Evolutionary conservation across 2,329 filamentous ascomycete genomes (phyloP).

Genomic region (Davidsoniella virescens): DNA sequence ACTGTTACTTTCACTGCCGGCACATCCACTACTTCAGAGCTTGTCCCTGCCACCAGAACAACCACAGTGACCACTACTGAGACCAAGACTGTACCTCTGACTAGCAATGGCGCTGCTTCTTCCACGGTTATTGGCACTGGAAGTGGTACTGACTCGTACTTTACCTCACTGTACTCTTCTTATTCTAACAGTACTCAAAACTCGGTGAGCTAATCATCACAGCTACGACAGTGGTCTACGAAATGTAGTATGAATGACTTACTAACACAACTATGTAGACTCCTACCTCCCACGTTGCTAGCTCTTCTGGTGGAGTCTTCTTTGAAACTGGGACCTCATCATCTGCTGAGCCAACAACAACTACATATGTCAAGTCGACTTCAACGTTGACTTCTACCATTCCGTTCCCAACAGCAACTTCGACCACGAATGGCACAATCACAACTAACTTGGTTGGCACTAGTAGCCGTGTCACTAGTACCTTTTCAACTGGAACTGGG

Average conservation of each 20-base stretch:
- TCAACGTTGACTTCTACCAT: conserved; percentile 1
- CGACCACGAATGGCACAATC: background rate
- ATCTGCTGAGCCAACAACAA: conserved; percentile 4
- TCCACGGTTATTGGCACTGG: background rate
- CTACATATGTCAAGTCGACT: conserved; percentile 1
- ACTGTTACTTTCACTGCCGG: background rate
- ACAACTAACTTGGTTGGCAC: background rate
- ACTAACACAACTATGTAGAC: background rate
- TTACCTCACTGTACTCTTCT: background rate
- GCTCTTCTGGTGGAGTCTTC: background rate
- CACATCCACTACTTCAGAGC: background rate
- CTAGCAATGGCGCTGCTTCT: conserved; percentile 1
- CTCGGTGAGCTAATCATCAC: background rate
- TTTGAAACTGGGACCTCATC: background rate
- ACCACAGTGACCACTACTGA: background rate
- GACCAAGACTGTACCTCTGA: conserved; percentile 5
- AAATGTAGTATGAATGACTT: too few species aligned
- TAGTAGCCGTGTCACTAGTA: background rate
- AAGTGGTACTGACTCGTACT: too few species aligned
- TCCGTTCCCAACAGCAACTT: background rate
- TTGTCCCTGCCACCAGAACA: background rate
- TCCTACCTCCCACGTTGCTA: background rate
- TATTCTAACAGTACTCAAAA: background rate
- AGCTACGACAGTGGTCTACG: background rate
- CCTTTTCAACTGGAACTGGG: too few species aligned